Evolutionary conservation across 169 alveolate genomes (phyloP), one percentile per base, ranked within the genome.

Genomic region (Eimeria tenella): DNA sequence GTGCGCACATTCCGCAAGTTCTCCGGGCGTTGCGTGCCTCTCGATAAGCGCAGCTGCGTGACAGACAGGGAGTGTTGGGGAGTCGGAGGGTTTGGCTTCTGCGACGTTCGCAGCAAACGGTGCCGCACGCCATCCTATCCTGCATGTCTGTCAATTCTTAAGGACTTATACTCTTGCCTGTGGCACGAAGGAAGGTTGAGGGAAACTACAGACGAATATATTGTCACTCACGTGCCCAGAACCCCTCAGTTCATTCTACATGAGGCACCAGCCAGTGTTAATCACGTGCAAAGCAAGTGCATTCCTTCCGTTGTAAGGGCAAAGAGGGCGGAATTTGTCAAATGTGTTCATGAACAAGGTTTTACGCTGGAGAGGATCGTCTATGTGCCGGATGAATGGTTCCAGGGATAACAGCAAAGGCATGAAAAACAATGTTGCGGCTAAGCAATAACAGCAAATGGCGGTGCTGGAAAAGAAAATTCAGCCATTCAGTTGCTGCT

Each of bases 41-140:
- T 79, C 17, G 87, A 79, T 49, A 52, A 52, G 50, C 49, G 50
- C 5, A 50, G 52, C 87, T 79, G 87, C 70, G 71, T 52, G 13
- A 79, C 87, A 11, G 87, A 79, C 52, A 50, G 87, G 50, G 87
- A 79, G 19, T 79, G 87, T 21, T 79, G 68, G 68, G 87, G 87
- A 3, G 70, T 79, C 31, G 87, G 87, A 21, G 87, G 87, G 55
- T 50, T 79, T 9, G 87, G 87, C 70, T 79, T 79, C 25, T 79
- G 87, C 31, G 87, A 79, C 25, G 42, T 50, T 17, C 68, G 87
- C 49, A 79, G 87, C 62, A 49, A 56, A 17, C 17, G 25, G n/a
- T 79, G 87, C 19, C 17, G 87, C 15, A 52, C 87, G 8, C 87
- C 87, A 53, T 23, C 87, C 4, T 79, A 79, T 17, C 87, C 87